Base-by-base conservation (phyloP, 2,329 filamentous ascomycete species). In the Fusarium marasasianum region DNA sequence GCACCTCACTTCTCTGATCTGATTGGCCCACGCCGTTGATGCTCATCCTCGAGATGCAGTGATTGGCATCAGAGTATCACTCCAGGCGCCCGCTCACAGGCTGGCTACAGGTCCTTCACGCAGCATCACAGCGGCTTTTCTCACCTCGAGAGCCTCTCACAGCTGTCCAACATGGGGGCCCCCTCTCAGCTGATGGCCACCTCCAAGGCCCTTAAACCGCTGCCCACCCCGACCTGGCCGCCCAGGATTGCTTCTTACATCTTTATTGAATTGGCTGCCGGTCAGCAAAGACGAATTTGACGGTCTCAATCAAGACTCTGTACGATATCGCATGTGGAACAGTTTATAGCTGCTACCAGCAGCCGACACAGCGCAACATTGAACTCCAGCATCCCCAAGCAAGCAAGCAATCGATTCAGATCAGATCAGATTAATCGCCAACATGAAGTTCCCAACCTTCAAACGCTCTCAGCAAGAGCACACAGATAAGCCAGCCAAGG, bases 121-220 rank as follows among this genome's bases (percentile, higher is more conserved):
- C 60, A 59, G 53, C 53, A 69, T 74, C 72, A 74, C 71, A 72
- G 58, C 58, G 60, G 67, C 55, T 62, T 64, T 63, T 66, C 60
- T 65, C 62, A 63, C 65, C 65, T 71, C 48, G 41, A 62, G 62
- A 65, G 61, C 71, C 66, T 69, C 66, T 73, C 69, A 66, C 50
- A 63, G 64, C 29, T 56, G 62, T 63, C 41, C 55, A 40, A 67
- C 69, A 67, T 62, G 69, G 68, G 45, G 54, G 31, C 53, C 68
- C 69, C 69, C 54, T 65, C 59, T 61, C 71, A 54, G 53, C 50
- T 47, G 57, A 54, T 59, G 47, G 61, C 69, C 72, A 66, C 68
- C 63, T 69, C 70, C 69, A 76, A 71, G 76, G 71, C 71, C 78
- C 72, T 77, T 79, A 79, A 78, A 79, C 78, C 56, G 64, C 66